Base-by-base conservation (phyloP, 306 rosid genomes). In the Ziziphus jujuba region DNA sequence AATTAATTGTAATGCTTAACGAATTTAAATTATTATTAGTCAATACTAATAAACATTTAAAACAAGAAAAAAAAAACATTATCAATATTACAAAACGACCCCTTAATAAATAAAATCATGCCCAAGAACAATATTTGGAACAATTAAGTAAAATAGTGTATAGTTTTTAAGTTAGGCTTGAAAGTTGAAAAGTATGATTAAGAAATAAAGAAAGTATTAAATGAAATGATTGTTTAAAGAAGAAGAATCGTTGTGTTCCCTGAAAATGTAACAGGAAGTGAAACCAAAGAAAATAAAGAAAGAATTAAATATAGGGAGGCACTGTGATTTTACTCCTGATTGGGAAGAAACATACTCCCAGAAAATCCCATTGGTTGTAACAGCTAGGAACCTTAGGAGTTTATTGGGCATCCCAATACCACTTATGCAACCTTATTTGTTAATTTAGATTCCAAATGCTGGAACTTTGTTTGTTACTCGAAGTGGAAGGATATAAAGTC, bases 381-480 rank as follows among this genome's bases (percentile, higher is more conserved):
- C 49, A 20, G 40, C 19, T 53, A 25, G 67, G 59, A 38, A 56
- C 16, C 6, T 21, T 8, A 7, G 50, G 56, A 59, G 43, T 43
- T 28, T 40, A 38, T 66, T 55, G 67, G 59, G 59, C 58, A 40
- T 70, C 71, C 71, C 76, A 59, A 70, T 54, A 55, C 54, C 11
- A 35, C 24, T 33, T n/a, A 19, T 74, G 54, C 28, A n/a, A 45
- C 52, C 47, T 61, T 33, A 50, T 54, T 34, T 69, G 48, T 22
- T 25, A 61, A 71, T 81, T 78, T 43, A 70, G 78, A 77, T 78
- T 75, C 85, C 72, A 81, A 72, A 73, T 65, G 80, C 81, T 20
- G 78, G 67, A 61, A 72, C n/a, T 70, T 9, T 65, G 76, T 72
- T 71, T 50, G 74, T 68, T 74, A 57, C 83, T 66, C 35, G 13